Conservation (phyloP, 2,329 filamentous ascomycete genomes). For the Rutstroemia sp. region DNA sequence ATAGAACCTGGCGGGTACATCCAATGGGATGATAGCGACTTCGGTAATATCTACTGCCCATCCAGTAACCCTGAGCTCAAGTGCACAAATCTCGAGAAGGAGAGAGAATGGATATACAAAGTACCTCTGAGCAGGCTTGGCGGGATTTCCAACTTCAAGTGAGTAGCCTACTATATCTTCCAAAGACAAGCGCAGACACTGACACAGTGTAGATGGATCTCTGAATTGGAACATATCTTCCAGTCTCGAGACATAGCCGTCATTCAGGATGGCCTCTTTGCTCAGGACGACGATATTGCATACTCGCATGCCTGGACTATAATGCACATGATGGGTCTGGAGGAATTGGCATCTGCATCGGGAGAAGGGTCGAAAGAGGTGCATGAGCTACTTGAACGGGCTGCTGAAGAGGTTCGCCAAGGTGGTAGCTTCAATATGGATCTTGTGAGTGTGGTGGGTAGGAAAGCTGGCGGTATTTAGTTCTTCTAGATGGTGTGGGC, state of each 20-base stretch:
- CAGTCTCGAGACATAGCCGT: background rate
- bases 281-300: background rate
- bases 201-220: background rate
- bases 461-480: background rate
- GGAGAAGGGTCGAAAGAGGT: background rate
- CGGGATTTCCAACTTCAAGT: background rate
- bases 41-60: background rate
- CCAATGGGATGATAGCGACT: constrained; percentile 4
- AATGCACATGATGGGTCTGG: background rate
- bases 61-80: background rate
- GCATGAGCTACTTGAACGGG: background rate
- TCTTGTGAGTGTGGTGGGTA: background rate
- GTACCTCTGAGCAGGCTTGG: background rate
- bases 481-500: background rate
- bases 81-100: background rate
- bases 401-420: background rate
- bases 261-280: background rate
- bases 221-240: background rate
- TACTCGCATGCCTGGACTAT: background rate
- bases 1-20: constrained; percentile 5
- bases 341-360: background rate
- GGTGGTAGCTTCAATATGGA: background rate
- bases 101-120: background rate
- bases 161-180: background rate
- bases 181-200: background rate